A percentile compares a stretch with the other conserved stretches of the same genome.
Evolutionary conservation across 148 eudicot species (phyloP).

Genomic region (Salicornia ramosissima): DNA sequence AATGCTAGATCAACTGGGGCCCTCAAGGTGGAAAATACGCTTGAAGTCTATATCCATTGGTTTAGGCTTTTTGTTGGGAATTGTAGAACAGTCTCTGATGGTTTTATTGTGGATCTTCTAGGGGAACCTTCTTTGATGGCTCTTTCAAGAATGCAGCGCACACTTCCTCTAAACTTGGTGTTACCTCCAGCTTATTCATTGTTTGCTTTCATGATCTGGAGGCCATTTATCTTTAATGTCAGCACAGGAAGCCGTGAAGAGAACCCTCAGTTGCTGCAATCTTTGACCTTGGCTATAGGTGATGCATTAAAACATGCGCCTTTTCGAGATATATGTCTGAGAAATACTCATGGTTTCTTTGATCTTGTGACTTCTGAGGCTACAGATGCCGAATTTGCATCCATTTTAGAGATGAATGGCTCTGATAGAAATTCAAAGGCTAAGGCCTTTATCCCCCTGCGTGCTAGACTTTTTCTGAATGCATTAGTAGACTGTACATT

Average conservation of each 20-base stretch:
- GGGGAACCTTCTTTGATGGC: conserved; percentile 88
- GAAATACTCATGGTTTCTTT: conserved; percentile 69
- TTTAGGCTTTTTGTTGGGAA: conserved; percentile 96
- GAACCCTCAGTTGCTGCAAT: conserved; percentile 53
- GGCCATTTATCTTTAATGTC: conserved; percentile 56
- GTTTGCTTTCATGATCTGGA: conserved; percentile 84
- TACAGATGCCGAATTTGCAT: conserved; percentile 81
- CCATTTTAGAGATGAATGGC: conserved; percentile 58
- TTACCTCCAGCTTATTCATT: conserved; percentile 89
- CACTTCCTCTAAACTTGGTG: conserved; percentile 71
- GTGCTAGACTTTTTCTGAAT: conserved; percentile 83
- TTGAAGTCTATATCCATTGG: conserved; percentile 87
- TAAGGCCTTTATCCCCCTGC: conserved; percentile 72
- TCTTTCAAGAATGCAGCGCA: conserved; percentile 85
- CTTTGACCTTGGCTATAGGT: conserved; percentile 47
- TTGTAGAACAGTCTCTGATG: conserved; percentile 81
- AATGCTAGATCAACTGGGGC: conserved; percentile 64
- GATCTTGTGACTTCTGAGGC: conserved; percentile 65
- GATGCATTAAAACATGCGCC: conserved; percentile 89
- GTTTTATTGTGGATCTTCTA: conserved; percentile 81
- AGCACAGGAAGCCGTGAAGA: conserved; percentile 55
- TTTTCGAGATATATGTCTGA: conserved; percentile 84
- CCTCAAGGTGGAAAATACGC: conserved; percentile 56
- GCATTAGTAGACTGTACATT: conserved; percentile 79
- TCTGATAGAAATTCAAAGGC: conserved; percentile 59